Percentiles rank a stretch among this genome's conserved stretches.
phyloP scores from a whole-genome alignment of 805 yeast species.

The Phaffomyces opuntiae region DNA sequence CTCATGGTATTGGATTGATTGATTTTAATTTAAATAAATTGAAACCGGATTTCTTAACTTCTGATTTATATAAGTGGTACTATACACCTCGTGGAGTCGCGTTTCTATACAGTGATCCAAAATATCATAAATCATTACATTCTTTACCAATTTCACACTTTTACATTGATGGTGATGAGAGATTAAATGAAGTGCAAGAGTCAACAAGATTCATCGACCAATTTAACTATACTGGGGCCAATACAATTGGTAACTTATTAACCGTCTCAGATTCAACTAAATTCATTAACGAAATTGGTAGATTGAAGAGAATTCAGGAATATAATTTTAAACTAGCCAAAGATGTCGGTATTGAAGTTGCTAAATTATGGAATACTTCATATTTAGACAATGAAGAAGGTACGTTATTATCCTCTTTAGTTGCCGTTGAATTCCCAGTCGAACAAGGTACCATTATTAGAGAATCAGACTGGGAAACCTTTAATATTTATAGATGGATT shows the following conservation, averaged over 20 bases:
- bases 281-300: conserved; percentile 49
- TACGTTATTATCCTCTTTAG: conserved; percentile 35
- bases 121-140: conserved; percentile 43
- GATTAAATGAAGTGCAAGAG: conserved; percentile 10
- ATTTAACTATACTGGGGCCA: conserved; percentile 47
- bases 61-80: conserved; percentile 69
- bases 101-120: conserved; percentile 47
- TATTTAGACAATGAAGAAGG: conserved; percentile 31
- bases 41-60: conserved; percentile 52
- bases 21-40: conserved; percentile 34
- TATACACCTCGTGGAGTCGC: conserved; percentile 53
- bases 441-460: conserved; percentile 13
- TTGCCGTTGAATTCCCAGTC: conserved; percentile 35
- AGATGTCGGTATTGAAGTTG: conserved; percentile 34
- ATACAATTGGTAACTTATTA: conserved; percentile 35
- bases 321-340: conserved; percentile 42
- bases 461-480: conserved; percentile 15
- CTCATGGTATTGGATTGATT: conserved; percentile 57
- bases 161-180: conserved; percentile 30
- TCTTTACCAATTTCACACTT: conserved; percentile 52
- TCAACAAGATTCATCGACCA: conserved; percentile 26
- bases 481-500: conserved; percentile 10
- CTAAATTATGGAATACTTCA: conserved; percentile 33
- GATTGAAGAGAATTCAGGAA: conserved; percentile 42
- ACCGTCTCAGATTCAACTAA: conserved; percentile 42